A percentile compares a stretch with the other conserved stretches of the same genome.
Evolutionary conservation across 331 rosid genomes (phyloP).

Genomic region (Arachis monticola): DNA sequence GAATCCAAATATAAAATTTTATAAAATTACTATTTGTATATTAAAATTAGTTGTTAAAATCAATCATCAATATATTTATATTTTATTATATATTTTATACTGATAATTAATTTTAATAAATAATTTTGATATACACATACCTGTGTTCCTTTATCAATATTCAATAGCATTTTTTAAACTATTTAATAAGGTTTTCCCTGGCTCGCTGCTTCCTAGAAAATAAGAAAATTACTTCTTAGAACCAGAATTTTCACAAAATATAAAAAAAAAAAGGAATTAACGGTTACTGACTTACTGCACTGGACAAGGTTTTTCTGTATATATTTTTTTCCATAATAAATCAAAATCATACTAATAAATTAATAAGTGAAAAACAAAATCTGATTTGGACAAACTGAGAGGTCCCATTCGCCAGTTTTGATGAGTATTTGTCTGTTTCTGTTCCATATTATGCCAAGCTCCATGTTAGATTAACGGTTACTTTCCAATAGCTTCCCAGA

Average conservation of each 20-base stretch:
- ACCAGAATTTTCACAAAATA: neutral
- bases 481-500: constrained; percentile 45
- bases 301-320: neutral
- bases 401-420: constrained; percentile 34
- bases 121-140: no score
- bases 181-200: neutral
- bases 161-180: neutral
- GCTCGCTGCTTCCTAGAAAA: neutral
- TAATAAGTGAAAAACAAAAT: constrained; percentile 1
- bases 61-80: no score
- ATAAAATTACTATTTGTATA: no score
- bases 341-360: neutral
- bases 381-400: constrained; percentile 45
- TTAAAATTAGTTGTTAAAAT: no score
- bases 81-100: no score
- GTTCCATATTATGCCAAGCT: constrained; percentile 6
- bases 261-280: neutral
- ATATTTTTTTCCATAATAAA: neutral
- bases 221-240: neutral
- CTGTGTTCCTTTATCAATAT: neutral
- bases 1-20: neutral
- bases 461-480: constrained; percentile 70
- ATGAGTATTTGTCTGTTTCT: constrained; percentile 35
- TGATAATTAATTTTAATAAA: no score
- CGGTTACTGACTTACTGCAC: neutral